These are phyloP conservation scores for Lactuca sativa DNA, from an alignment of 129 eudicot genomes.

Conservation along the genomic window DNA sequence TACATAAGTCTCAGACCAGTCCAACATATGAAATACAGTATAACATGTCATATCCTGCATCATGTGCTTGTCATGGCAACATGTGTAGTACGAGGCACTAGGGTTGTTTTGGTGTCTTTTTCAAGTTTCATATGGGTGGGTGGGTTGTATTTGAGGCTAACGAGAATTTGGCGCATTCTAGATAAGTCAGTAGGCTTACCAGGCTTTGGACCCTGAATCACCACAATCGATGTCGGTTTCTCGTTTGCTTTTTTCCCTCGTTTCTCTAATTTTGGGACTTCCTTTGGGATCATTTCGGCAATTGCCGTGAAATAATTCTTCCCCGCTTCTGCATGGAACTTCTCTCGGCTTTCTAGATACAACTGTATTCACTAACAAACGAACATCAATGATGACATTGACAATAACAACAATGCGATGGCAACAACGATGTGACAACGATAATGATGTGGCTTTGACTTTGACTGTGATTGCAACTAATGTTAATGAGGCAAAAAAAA, in stretches of 20 bases:
- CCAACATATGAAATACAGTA: too few species aligned
- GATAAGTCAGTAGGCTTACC: not conserved
- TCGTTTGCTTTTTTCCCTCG: not conserved
- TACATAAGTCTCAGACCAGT: not conserved
- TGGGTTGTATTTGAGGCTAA: not conserved
- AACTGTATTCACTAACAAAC: not conserved
- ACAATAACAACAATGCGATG: too few species aligned
- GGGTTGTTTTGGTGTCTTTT: not conserved
- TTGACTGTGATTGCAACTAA: too few species aligned
- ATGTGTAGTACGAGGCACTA: not conserved
- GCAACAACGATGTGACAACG: too few species aligned
- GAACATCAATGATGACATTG: too few species aligned
- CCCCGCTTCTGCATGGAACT: not conserved
- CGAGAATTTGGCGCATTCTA: not conserved
- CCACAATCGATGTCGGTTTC: not conserved
- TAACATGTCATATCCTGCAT: not conserved
- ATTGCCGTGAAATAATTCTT: not conserved
- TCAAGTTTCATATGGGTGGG: not conserved
- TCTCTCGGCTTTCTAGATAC: not conserved
- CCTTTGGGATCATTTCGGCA: not conserved
- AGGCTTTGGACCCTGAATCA: too few species aligned
- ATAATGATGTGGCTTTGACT: too few species aligned
- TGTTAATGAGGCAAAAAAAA: too few species aligned
- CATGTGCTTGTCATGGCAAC: not conserved
- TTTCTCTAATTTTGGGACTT: not conserved